Percentiles rank a stretch among this genome's conserved stretches.
These are phyloP conservation scores for Sclerotinia glacialis DNA, from an alignment of 2,329 filamentous ascomycete species.

Conservation along the genomic window DNA sequence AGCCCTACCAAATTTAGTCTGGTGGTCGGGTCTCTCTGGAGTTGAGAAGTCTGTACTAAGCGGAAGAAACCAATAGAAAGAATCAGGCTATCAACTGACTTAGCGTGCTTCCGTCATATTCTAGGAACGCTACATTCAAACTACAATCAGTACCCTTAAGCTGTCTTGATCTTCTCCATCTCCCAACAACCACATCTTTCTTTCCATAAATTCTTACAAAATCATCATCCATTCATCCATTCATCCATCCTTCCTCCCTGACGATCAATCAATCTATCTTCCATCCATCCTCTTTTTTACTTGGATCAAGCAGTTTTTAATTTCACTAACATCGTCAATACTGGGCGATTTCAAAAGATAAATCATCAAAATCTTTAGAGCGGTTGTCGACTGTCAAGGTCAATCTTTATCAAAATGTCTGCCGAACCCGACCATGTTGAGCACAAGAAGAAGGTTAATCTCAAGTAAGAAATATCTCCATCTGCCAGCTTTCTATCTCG, in stretches of 20 bases:
- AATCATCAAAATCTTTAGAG: background rate
- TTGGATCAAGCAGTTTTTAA: background rate
- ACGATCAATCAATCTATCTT: constrained; percentile 2
- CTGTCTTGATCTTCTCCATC: constrained; percentile 10
- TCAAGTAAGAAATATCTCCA: constrained; percentile 59
- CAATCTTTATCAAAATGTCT: constrained; percentile 62
- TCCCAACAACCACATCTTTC: constrained; percentile 18
- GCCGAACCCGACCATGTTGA: constrained; percentile 61
- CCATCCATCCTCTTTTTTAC: constrained; percentile 1
- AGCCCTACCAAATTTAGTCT: no score
- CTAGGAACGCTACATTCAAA: constrained; percentile 19
- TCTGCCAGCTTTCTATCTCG: constrained; percentile 11
- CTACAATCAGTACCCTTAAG: constrained; percentile 6
- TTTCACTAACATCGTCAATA: background rate
- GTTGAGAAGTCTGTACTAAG: no score
- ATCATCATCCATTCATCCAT: no score
- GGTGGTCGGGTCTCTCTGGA: no score
- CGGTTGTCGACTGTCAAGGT: constrained; percentile 14
- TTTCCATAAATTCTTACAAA: background rate
- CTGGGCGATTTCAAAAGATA: constrained; percentile 1
- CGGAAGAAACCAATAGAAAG: constrained; percentile 22
- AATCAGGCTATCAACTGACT: background rate
- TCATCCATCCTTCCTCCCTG: background rate
- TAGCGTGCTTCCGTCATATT: constrained; percentile 23
- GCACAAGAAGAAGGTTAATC: constrained; percentile 78